Evolutionary conservation across 148 eudicot genomes (phyloP), one percentile per base, ranked within the genome.

Genomic region (Chenopodium quinoa): DNA sequence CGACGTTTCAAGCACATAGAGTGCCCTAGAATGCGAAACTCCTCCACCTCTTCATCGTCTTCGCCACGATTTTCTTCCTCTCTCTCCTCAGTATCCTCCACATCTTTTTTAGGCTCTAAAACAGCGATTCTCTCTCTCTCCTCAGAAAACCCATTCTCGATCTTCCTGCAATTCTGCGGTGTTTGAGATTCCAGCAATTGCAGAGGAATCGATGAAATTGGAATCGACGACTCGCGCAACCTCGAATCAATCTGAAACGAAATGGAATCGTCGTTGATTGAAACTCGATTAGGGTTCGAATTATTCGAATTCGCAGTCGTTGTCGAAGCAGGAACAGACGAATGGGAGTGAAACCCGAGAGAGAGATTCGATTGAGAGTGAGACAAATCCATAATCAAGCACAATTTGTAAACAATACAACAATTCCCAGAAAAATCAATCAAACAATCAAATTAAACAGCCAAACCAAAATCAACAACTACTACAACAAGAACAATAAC

Each of bases 21-120:
- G 58, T 95, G 94, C 4, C 97, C 97, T 25, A 93, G 50, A 34
- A 95, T 84, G 13, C 93, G 92, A 74, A 95, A 95, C 87, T 90
- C 93, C 77, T 90, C 91, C 17, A 83, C 91, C 9, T 88, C 93
- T 1, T 82, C 90, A 2, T 73, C 83, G 9, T 79, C 82, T 2
- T 86, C 90, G 19, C 75, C 84, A 56, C 84, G 87, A 2, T 84
- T 88, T 4, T 77, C 85, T 4, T 67, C 72, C 9, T 54, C 85
- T 40, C 75, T 68, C 40, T 75, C 86, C 31, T 83, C 88, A 22
- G 73, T 46, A 31, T 73, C 81, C 19, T 86, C 86, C 17, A 12
- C 22, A 17, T 82, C 81, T 73, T 46, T 76, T 25, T 64, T 81
- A 62, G n/a, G 37, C 74, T 82, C 83, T 9, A 50, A 2, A 11